Percentiles rank a stretch among this genome's conserved stretches.
Conservation (phyloP, 441 rosid genomes). For the Mallotus repandus region DNA sequence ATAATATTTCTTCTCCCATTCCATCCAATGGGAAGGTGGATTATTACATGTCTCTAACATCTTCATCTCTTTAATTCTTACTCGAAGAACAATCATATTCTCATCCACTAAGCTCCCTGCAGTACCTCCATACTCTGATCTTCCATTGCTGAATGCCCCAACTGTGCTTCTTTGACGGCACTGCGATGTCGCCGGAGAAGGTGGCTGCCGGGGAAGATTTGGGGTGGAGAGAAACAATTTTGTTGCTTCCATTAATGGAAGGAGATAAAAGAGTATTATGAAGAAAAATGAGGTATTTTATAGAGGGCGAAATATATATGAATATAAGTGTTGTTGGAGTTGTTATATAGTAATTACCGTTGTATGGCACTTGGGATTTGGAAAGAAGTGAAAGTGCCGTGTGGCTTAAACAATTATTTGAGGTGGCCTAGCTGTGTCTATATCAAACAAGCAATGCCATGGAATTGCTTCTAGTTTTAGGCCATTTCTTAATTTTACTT, state of each 20-base stretch:
- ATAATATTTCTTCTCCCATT: slow-evolving; percentile 64
- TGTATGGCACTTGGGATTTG: too few species aligned
- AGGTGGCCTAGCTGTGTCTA: too few species aligned
- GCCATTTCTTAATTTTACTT: too few species aligned
- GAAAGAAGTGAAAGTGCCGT: too few species aligned
- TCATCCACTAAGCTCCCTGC: slow-evolving; percentile 45
- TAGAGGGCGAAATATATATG: too few species aligned
- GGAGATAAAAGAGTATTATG: too few species aligned
- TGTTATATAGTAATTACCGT: too few species aligned
- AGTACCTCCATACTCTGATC: background rate
- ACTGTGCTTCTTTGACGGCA: background rate
- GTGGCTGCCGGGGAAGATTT: background rate
- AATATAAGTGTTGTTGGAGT: too few species aligned
- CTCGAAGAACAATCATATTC: slow-evolving; percentile 52
- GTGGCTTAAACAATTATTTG: too few species aligned
- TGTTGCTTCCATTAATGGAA: slow-evolving; percentile 15
- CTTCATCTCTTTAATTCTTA: slow-evolving; percentile 59
- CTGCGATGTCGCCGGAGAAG: background rate
- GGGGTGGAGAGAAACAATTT: background rate
- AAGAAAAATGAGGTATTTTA: too few species aligned
- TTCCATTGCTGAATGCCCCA: background rate
- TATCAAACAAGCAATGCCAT: too few species aligned
- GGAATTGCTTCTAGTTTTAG: too few species aligned
- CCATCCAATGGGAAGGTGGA: slow-evolving; percentile 71
- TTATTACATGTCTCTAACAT: slow-evolving; percentile 50